Conservation (phyloP, 106 monocot genomes). For the Dendrobium nobile region DNA sequence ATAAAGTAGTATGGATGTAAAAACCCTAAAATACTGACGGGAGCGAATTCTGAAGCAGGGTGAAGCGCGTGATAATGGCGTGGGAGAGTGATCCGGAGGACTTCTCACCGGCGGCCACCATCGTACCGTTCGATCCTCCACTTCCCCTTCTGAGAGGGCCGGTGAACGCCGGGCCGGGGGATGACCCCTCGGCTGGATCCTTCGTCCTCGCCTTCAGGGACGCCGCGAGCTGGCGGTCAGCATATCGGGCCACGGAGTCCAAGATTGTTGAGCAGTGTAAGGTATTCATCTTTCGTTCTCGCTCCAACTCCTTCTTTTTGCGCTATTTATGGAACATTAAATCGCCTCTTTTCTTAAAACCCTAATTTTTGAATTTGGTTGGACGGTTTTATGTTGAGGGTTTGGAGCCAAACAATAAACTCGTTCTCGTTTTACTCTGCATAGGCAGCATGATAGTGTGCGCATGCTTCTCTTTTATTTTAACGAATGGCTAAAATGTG, state of each 20-base stretch:
- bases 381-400: not conserved
- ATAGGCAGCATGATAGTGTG: not conserved
- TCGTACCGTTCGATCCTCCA: slow-evolving; percentile 66
- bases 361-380: not conserved
- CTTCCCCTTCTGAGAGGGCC: slow-evolving; percentile 62
- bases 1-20: too few relatives aligned
- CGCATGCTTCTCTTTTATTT: not conserved
- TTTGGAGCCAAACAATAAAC: not conserved
- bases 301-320: not conserved
- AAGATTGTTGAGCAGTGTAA: slow-evolving; percentile 70
- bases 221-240: slow-evolving; percentile 48
- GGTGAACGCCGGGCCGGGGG: slow-evolving; percentile 28
- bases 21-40: too few relatives aligned
- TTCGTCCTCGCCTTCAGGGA: slow-evolving; percentile 73
- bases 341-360: not conserved
- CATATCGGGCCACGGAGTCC: slow-evolving; percentile 41
- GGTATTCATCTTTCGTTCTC: slow-evolving; percentile 24
- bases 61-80: not conserved
- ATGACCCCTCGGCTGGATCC: slow-evolving; percentile 43
- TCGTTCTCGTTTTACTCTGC: not conserved
- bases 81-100: slow-evolving; percentile 29
- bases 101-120: slow-evolving; percentile 54
- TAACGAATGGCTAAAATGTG: too few relatives aligned
- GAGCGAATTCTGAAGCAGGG: not conserved
- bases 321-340: not conserved